Evolutionary conservation across 768 basidiomycete genomes (phyloP).

Genomic region (Phylloporus sp.): DNA sequence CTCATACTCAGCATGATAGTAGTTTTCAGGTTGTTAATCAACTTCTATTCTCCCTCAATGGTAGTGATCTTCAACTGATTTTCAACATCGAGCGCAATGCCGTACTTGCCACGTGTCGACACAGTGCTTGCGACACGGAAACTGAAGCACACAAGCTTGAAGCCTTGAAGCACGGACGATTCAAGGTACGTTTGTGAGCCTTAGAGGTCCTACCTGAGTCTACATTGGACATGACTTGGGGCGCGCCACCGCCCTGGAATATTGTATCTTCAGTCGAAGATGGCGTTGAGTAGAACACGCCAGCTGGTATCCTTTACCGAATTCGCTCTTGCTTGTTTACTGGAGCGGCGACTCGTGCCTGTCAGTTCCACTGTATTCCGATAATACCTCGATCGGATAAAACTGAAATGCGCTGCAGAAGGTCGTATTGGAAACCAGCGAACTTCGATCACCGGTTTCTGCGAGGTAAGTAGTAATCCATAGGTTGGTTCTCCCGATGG

Average conservation of each 20-base stretch:
- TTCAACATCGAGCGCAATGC: slow-evolving; percentile 15
- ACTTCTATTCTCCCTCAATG: slow-evolving; percentile 23
- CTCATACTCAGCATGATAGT: slow-evolving; percentile 3
- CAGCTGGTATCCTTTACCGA: slow-evolving; percentile 4
- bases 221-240: too few relatives aligned
- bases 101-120: slow-evolving; percentile 13
- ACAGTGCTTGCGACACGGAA: not conserved
- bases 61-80: slow-evolving; percentile 29
- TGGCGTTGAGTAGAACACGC: slow-evolving; percentile 4
- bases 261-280: slow-evolving; percentile 3
- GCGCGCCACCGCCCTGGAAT: not conserved
- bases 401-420: slow-evolving; percentile 8
- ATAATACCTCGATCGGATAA: slow-evolving; percentile 20
- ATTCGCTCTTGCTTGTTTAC: slow-evolving; percentile 25
- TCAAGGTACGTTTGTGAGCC: not conserved
- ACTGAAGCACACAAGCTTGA: not conserved
- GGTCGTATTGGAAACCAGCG: slow-evolving; percentile 17
- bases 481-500: slow-evolving; percentile 24
- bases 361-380: slow-evolving; percentile 16
- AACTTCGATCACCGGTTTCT: slow-evolving; percentile 13
- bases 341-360: slow-evolving; percentile 22
- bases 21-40: slow-evolving; percentile 17
- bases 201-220: too few relatives aligned
- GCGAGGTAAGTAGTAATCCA: slow-evolving; percentile 14
- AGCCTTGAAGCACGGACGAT: not conserved